Base-by-base conservation (phyloP, 768 basidiomycete species). In the Paxillus rubicundulus region DNA sequence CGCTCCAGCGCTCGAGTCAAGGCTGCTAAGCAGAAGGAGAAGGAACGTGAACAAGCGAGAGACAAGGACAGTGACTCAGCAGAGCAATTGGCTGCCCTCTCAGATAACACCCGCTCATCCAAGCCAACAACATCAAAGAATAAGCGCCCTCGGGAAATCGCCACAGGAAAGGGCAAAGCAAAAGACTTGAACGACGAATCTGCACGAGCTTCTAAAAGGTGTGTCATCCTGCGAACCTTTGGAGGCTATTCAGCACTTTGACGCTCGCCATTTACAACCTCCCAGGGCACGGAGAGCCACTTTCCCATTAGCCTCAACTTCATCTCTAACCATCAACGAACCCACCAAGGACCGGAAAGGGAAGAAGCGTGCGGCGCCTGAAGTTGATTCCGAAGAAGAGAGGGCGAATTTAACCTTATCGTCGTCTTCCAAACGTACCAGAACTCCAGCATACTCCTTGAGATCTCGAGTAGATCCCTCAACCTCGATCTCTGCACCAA, bases 351-450 rank as follows among this genome's bases (percentile, higher is more conserved):
- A 92, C 72, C 70, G 72, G 59, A 95, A 95, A 72, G 94, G 92
- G 53, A 97, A 97, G 84, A 96, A 95, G 75, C 87, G 91, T 62
- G 92, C 91, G 36, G 82, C 78, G 30, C 86, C 87, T 44, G 88
- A 92, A 72, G 70, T 75, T 32, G 72, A 71, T 59, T 82, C 82
- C 40, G 87, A 87, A 70, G 84, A 87, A 67, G 87, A 90, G 68
- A 73, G 76, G 21, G 64, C 65, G 45, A 70, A 75, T 60, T 74
- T 75, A 42, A 56, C 70, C 40, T 61, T 74, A 54, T 64, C 72
- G 45, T 74, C 81, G 27, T 77, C 84, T 48, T 75, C 75, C 51
- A 89, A 90, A 72, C 87, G 84, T 60, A 75, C 76, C 45, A 80
- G 77, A 72, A 82, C 78, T 42, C 71, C 77, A 47, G 74, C 80